These are phyloP conservation scores for Vanrija sp. DNA, from an alignment of 1,284 basidiomycete genomes.

Conservation along the genomic window DNA sequence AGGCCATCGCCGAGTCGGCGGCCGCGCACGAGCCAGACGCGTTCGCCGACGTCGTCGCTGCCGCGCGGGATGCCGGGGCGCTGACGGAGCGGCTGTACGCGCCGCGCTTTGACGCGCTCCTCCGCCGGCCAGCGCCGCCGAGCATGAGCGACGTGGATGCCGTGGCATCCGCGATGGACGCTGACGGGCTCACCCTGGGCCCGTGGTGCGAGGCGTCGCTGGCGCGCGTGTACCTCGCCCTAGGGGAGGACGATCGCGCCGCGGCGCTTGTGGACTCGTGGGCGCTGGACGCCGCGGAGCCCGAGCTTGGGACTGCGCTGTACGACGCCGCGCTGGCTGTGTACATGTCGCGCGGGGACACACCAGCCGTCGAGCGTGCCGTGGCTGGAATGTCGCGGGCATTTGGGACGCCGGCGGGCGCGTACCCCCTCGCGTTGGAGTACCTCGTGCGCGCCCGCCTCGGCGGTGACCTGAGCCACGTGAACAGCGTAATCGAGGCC, in stretches of 20 bases:
- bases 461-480: not conserved
- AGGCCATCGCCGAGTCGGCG: not conserved
- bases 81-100: slow-evolving; percentile 4
- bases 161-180: not conserved
- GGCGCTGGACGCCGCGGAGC: not conserved
- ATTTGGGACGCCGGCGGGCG: slow-evolving; percentile 2
- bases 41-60: not conserved
- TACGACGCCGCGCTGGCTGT: not conserved
- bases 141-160: not conserved
- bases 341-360: slow-evolving; percentile 16
- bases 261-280: slow-evolving; percentile 6
- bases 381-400: not conserved
- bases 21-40: not conserved
- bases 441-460: slow-evolving; percentile 14
- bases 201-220: slow-evolving; percentile 14
- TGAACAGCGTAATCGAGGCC: slow-evolving; percentile 1
- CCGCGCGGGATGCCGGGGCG: not conserved
- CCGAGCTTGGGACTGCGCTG: not conserved
- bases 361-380: slow-evolving; percentile 2
- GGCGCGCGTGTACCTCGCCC: slow-evolving; percentile 12
- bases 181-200: slow-evolving; percentile 8
- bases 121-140: not conserved
- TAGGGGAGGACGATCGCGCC: slow-evolving; percentile 14
- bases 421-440: slow-evolving; percentile 9
- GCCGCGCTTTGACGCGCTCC: slow-evolving; percentile 1